Evolutionary conservation across 202 grass and related monocot species (phyloP).

Genomic region (Digitaria exilis): DNA sequence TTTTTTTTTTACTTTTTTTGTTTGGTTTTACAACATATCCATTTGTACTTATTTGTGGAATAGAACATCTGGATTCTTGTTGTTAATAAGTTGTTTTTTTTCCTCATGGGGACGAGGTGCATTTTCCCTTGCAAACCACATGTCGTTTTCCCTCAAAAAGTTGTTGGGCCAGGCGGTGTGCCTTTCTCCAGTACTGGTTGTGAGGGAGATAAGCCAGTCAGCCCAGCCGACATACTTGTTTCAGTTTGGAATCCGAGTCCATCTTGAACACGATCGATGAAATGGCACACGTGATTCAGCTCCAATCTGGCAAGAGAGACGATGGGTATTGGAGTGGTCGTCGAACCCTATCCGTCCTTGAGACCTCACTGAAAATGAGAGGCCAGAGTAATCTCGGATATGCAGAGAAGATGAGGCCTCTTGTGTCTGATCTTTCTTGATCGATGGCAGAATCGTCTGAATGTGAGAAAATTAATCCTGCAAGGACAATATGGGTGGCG

Average conservation of each 20-base stretch:
- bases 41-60: neutral
- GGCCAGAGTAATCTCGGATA: neutral
- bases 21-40: neutral
- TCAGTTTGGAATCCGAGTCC: neutral
- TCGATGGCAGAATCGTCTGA: neutral
- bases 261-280: neutral
- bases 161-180: neutral
- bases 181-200: neutral
- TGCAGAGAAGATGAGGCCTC: neutral
- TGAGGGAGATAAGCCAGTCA: neutral
- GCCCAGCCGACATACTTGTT: slow-evolving; percentile 6
- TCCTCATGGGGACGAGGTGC: neutral
- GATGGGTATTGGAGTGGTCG: neutral
- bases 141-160: neutral
- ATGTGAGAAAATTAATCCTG: neutral
- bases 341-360: neutral
- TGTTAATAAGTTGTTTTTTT: neutral
- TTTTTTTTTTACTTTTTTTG: neutral
- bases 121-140: neutral
- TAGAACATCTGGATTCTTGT: neutral
- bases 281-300: slow-evolving; percentile 14
- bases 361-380: neutral
- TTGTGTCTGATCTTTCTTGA: neutral
- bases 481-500: neutral
- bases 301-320: neutral